Base-by-base conservation (phyloP, 345 rosid species). In the Citrus sp. region DNA sequence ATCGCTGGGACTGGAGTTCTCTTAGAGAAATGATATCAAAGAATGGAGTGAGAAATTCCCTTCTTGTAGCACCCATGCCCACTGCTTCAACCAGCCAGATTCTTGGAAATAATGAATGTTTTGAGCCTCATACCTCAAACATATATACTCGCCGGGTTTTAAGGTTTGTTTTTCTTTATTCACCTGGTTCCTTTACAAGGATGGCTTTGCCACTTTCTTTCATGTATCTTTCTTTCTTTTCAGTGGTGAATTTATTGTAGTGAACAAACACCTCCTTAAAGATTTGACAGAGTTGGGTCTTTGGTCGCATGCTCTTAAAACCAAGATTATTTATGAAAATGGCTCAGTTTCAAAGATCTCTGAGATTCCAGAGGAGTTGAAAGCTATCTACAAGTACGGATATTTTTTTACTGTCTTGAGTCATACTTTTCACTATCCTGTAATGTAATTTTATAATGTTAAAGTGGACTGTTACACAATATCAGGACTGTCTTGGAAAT, bases 401-500 rank as follows among this genome's bases (percentile, higher is more conserved):
- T 38, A 34, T 27, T 59, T 7, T 21, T 18, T 27, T 38, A 22
- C 46, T 30, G 14, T 12, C 10, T 24, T 24, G 13, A 12, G 58
- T 27, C 60, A 22, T 59, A 49, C 10, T 6, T 38, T 38, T 38
- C 14, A 30, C 76, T 1, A 30, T n/a, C 65, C 79, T 77, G 32
- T 80, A 4, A 38, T 38, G 37, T 37, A 25, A 30, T 32, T 64
- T 46, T 4, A 60, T 72, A 28, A 49, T 51, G 14, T 54, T 51
- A 18, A 70, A 34, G 1, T 28, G 24, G 59, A 27, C 19, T 16
- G 59, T 49, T 2, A 12, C 82, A 62, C 75, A 70, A 19, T 35
- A 49, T 72, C 79, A 94, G 97, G 92, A 94, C 94, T 60, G 98
- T 94, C 5, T 92, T 97, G 96, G 98, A 92, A 89, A 94, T 92